Percentiles rank a stretch among this genome's conserved stretches.
Conservation (phyloP, 148 eudicot species). For the Heliosperma pusillum region DNA sequence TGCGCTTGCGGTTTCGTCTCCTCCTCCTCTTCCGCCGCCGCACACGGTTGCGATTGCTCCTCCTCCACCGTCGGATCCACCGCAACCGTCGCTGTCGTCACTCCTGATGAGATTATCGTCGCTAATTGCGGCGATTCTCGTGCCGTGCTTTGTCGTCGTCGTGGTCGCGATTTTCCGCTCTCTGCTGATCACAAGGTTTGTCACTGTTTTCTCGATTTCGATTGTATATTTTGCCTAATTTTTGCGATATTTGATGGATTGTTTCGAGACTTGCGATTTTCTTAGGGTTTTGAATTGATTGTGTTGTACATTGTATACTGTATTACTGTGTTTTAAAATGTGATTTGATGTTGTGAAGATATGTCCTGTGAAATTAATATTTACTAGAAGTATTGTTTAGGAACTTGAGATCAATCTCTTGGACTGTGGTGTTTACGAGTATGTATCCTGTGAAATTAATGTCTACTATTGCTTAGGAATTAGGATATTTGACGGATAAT, state of each 20-base stretch:
- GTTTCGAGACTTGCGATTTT: too few relatives aligned
- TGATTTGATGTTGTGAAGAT: not conserved
- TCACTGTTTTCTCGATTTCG: not conserved
- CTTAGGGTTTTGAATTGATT: too few relatives aligned
- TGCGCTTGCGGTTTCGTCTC: conserved; percentile 32
- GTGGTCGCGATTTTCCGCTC: conserved; percentile 27
- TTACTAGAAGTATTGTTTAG: not conserved
- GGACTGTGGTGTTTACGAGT: not conserved
- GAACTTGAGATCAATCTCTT: not conserved
- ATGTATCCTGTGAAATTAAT: not conserved
- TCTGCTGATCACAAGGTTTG: conserved; percentile 53
- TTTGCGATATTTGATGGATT: too few relatives aligned
- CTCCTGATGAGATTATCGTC: conserved; percentile 31
- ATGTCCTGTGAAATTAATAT: not conserved
- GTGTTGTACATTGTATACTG: too few relatives aligned
- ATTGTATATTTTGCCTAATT: too few relatives aligned
- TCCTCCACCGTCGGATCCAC: conserved; percentile 32
- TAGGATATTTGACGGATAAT: too few relatives aligned
- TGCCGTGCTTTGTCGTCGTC: conserved; percentile 40
- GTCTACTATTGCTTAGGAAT: not conserved
- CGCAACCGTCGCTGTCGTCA: conserved; percentile 40
- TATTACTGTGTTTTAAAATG: not conserved
- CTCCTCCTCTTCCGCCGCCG: not conserved
- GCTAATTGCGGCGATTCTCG: conserved; percentile 58
- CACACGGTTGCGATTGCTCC: conserved; percentile 3